Base-by-base conservation (phyloP, 2,329 filamentous ascomycete species). In the Coniochaeta prunicola region DNA sequence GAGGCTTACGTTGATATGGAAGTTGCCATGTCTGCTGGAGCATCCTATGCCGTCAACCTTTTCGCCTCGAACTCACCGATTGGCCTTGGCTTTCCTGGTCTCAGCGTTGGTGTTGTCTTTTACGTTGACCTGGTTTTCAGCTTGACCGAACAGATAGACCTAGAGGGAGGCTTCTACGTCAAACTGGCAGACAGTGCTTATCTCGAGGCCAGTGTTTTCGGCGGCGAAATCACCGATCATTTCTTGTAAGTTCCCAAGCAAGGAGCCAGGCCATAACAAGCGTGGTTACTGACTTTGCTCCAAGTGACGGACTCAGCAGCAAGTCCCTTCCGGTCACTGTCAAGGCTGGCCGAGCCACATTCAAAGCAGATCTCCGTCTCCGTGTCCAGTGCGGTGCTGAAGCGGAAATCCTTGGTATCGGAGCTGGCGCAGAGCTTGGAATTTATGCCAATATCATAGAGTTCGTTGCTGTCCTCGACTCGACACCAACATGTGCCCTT, bases 401-500 rank as follows among this genome's bases (percentile, higher is more conserved):
- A 30, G 69, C 75, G 17, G 69, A 72, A 1, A 61, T 75, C 3
- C 64, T 70, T 21, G 65, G 45, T 3, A 50, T 50, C 10, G 72
- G 73, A 42, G 72, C 77, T 24, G 76, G 74, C 62, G 74, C 77
- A 34, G 74, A 76, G 63, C 61, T 78, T 15, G 73, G 72, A 48
- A 69, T 83, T 48, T 83, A 74, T 66, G 76, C 77, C 59, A 79
- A 84, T 69, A 67, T 85, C 7, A 74, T 81, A n/a, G 77, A 84
- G 64, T 81, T 84, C 67, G 74, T 76, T 59, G 72, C 73, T 61
- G 67, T 71, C 58, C 70, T 79, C 58, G 71, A 74, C 56, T 66
- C 64, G 36, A 71, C 70, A 5, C 66, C 69, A 10, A 57, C 63
- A 53, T 79, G 77, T 65, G 71, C 67, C 26, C 63, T 78, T n/a